Base-by-base conservation (phyloP, 208 protist genomes). In the Wallacemonas sp. region DNA sequence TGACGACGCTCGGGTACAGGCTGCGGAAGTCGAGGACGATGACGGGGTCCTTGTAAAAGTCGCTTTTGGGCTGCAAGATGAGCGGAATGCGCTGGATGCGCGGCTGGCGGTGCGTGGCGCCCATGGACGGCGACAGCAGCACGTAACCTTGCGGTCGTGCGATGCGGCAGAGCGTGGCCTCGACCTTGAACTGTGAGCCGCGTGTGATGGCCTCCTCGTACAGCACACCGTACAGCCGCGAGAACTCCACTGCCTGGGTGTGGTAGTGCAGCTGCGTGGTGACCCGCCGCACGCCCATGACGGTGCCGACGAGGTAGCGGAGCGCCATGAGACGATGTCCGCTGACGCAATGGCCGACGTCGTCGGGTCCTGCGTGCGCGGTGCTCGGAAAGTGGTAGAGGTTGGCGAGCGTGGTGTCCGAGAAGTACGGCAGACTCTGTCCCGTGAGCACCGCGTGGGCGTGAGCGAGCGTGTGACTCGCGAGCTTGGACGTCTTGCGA, bases 1-100 rank as follows among this genome's bases (percentile, higher is more conserved):
- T 99, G 86, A 99, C 99, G 74, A 99, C 99, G 56, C 98, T 99
- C 2, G 99, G 99, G 90, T 99, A 99, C 43, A 99, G 87, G 47
- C 97, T 99, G 14, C 98, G 91, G 75, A 99, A 99, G 89, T 99
- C 99, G 0, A 99, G 85, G 16, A 99, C 99, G 14, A 99, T 86
- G 56, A 99, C 92, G 2, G 98, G 98, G 63, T 95, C 88, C 21
- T 77, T 58, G 72, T 95, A 94, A 57, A 92, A 80, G 32, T 76
- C 81, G 39, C 71, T 80, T 19, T 61, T 54, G 6, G 93, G 93
- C 64, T 93, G 72, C 77, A 97, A 74, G 14, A 96, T 76, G 21
- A 96, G 74, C 33, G 93, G 88, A 41, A 94, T 85, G 34, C 79
- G 81, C 65, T 88, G 75, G 63, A 93, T 83, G 48, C 87, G 80